A percentile compares a stretch with the other conserved stretches of the same genome.
Evolutionary conservation across 1,284 basidiomycete genomes (phyloP).

Genomic region (Leccinum pallidistipes): DNA sequence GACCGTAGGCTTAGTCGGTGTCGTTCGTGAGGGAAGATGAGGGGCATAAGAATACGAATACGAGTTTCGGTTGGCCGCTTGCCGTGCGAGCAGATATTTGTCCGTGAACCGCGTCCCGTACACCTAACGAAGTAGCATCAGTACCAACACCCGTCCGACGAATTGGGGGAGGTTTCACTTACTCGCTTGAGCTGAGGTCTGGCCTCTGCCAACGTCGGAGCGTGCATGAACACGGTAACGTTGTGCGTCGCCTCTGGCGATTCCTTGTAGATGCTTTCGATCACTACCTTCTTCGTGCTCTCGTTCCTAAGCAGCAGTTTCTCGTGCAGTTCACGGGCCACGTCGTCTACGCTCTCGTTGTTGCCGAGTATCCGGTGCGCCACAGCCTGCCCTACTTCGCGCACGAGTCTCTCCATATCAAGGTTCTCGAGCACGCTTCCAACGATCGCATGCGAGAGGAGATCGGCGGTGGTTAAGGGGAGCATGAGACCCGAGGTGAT

Average conservation of each 20-base stretch:
- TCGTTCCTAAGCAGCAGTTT: constrained; percentile 90
- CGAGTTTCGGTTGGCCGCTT: constrained; percentile 52
- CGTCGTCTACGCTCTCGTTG: constrained; percentile 94
- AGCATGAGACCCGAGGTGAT: constrained; percentile 96
- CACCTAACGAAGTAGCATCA: constrained; percentile 53
- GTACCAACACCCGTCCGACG: background rate
- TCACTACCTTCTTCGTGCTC: constrained; percentile 93
- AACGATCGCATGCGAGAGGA: constrained; percentile 96
- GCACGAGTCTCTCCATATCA: constrained; percentile 96
- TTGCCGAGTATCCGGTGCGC: constrained; percentile 89
- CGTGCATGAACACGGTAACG: constrained; percentile 82
- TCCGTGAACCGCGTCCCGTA: constrained; percentile 91
- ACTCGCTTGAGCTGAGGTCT: constrained; percentile 82
- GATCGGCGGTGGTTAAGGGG: constrained; percentile 92
- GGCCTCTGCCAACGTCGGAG: constrained; percentile 74
- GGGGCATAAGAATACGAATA: constrained; percentile 39
- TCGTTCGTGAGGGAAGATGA: constrained; percentile 52
- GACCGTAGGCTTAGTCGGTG: constrained; percentile 37
- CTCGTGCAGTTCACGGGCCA: constrained; percentile 92
- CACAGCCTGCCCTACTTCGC: constrained; percentile 92
- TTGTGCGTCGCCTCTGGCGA: constrained; percentile 89
- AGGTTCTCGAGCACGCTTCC: constrained; percentile 97
- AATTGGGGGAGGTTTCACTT: constrained; percentile 26
- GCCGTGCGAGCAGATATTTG: constrained; percentile 82
- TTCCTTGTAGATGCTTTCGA: constrained; percentile 96